Evolutionary conservation across 345 rosid genomes (phyloP), one percentile per base, ranked within the genome.

Genomic region (Melaleuca alternifolia): DNA sequence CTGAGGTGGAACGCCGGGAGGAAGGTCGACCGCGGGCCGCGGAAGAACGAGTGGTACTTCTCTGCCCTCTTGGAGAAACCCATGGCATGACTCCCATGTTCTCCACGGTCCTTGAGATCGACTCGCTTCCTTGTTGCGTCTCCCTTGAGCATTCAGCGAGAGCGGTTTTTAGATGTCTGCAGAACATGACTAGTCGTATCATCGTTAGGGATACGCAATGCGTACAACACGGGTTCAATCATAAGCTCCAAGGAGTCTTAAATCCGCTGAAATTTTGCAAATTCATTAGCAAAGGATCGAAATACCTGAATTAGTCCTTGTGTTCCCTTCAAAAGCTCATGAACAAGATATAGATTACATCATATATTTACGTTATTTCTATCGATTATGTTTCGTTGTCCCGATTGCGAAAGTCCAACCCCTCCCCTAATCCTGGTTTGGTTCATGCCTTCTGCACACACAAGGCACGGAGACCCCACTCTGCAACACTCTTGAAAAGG

Each of bases 1-100:
- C 87, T 92, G 6, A 88, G 93, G 84, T 92, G 91, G 94, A 90
- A 88, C 84, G 87, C 87, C 18, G 90, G 93, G 24, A 65, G 50
- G 88, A 94, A 92, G 87, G 79, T 89, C 59, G 92, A 91, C 85
- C 83, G 87, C 1, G 90, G 93, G 24, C 79, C 50, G 51, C 75
- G 6, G 54, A 87, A 8, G 62, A 88, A 91, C 20, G 91, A 91
- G 57, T 89, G 94, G 94, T 92, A 91, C 85, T 87, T 94, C 87
- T 92, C 93, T 18, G 92, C 92, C 5, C 88, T 92, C 54, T 65
- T 94, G 86, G 93, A 91, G 91, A 93, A 92, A 75, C 93, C 94
- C 51, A 87, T 83, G 90, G 71, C 92, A 48, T 89, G 88, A 89
- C 2, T 37, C 21, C 21, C 3, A 71, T 71, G 24, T 26, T 71